phyloP scores from a whole-genome alignment of 352 stramenopile genomes.

The Pythium vanterpoolii region DNA sequence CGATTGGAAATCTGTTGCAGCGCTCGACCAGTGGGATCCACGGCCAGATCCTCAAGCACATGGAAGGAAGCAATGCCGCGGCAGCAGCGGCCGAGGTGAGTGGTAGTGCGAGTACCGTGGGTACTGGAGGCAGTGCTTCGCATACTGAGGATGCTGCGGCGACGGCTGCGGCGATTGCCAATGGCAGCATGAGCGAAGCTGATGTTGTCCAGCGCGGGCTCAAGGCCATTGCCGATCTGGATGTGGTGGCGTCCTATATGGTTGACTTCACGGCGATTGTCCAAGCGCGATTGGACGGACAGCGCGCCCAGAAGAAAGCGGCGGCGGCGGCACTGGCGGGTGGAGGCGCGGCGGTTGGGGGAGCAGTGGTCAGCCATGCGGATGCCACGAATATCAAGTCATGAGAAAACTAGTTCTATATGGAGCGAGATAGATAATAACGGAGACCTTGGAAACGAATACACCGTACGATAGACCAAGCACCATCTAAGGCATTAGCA shows the following conservation, averaged over 20 bases:
- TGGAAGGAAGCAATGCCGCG: slow-evolving; percentile 52
- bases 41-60: slow-evolving; percentile 86
- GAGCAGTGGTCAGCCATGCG: background rate
- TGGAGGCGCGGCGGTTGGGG: background rate
- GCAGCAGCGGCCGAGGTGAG: slow-evolving; percentile 10
- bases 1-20: slow-evolving; percentile 81
- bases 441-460: background rate
- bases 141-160: slow-evolving; percentile 1
- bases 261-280: slow-evolving; percentile 89
- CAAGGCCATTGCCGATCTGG: slow-evolving; percentile 86
- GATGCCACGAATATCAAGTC: slow-evolving; percentile 21
- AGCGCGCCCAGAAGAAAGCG: slow-evolving; percentile 72
- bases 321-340: slow-evolving; percentile 17
- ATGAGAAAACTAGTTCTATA: slow-evolving; percentile 1
- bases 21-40: slow-evolving; percentile 83
- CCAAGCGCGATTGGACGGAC: slow-evolving; percentile 61
- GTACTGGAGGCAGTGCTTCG: background rate
- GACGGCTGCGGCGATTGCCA: slow-evolving; percentile 11
- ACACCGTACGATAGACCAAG: background rate
- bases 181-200: slow-evolving; percentile 60
- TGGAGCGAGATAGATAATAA: too few relatives aligned
- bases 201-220: slow-evolving; percentile 85
- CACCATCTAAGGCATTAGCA: background rate
- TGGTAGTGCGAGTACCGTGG: background rate
- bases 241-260: slow-evolving; percentile 93